phyloP scores from a whole-genome alignment of 257 asterid species.

The Solanum etuberosum region DNA sequence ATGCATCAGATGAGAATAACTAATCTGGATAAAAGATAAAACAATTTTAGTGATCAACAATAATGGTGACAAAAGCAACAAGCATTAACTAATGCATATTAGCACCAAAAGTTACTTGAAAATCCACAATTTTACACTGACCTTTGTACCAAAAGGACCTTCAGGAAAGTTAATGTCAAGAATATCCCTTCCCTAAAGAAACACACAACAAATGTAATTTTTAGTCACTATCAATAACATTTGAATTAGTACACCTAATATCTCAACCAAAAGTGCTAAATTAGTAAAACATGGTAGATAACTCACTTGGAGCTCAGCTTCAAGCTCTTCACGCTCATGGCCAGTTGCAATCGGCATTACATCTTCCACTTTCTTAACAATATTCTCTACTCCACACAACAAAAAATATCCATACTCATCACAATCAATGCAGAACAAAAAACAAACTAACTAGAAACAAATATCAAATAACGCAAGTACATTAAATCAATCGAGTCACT shows the following conservation, averaged over 20 bases:
- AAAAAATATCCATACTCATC: neutral
- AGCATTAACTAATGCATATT: neutral
- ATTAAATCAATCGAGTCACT: neutral
- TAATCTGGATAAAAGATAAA: neutral
- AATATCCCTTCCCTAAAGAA: conserved; percentile 50
- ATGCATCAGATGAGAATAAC: neutral
- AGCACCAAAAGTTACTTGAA: neutral
- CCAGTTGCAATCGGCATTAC: conserved; percentile 92
- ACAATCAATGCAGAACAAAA: neutral
- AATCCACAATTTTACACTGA: conserved; percentile 18
- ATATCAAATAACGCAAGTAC: neutral
- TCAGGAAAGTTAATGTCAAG: conserved; percentile 50
- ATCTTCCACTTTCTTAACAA: conserved; percentile 55
- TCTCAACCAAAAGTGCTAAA: neutral
- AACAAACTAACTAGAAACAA: neutral
- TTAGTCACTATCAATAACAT: neutral
- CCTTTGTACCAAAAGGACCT: conserved; percentile 96
- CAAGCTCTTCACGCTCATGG: conserved; percentile 96
- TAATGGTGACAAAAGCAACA: neutral
- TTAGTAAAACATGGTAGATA: neutral
- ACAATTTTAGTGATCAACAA: neutral
- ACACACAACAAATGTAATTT: neutral
- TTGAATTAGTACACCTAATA: neutral
- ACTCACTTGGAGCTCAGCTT: conserved; percentile 77
- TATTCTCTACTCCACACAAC: conserved; percentile 27